Percentiles rank a stretch among this genome's conserved stretches.
These are phyloP conservation scores for Termitomyces eurrhizus DNA, from an alignment of 768 basidiomycete species.

Conservation along the genomic window DNA sequence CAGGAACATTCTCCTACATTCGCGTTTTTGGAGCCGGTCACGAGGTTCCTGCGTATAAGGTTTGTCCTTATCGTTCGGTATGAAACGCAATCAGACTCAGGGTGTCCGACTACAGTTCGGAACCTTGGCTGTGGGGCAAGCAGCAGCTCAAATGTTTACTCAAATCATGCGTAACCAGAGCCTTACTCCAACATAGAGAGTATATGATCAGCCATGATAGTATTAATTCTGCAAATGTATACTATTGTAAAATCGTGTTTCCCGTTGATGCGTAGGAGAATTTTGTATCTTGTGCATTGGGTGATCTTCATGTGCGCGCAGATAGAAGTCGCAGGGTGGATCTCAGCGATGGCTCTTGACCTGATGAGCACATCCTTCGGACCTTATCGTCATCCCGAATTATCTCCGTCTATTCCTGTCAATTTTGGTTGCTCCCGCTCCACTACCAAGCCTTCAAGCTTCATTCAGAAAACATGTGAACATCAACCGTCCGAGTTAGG, in stretches of 20 bases:
- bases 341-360: not conserved
- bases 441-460: no score
- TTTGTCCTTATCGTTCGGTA: slow-evolving; percentile 10
- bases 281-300: not conserved
- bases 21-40: slow-evolving; percentile 47
- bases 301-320: not conserved
- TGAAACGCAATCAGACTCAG: not conserved
- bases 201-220: not conserved
- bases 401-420: no score
- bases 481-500: no score
- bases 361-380: not conserved
- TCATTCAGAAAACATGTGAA: no score
- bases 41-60: slow-evolving; percentile 45
- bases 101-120: slow-evolving; percentile 23
- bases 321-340: not conserved
- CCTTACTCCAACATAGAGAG: slow-evolving; percentile 13
- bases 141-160: slow-evolving; percentile 40
- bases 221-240: not conserved
- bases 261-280: not conserved
- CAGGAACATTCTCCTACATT: slow-evolving; percentile 51
- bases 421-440: no score
- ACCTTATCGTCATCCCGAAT: not conserved
- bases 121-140: slow-evolving; percentile 33
- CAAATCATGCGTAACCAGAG: slow-evolving; percentile 34
- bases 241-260: not conserved